Percentiles rank a stretch among this genome's conserved stretches.
These are phyloP conservation scores for Hypoxylon sp. DNA, from an alignment of 2,329 filamentous ascomycete species.

Conservation along the genomic window DNA sequence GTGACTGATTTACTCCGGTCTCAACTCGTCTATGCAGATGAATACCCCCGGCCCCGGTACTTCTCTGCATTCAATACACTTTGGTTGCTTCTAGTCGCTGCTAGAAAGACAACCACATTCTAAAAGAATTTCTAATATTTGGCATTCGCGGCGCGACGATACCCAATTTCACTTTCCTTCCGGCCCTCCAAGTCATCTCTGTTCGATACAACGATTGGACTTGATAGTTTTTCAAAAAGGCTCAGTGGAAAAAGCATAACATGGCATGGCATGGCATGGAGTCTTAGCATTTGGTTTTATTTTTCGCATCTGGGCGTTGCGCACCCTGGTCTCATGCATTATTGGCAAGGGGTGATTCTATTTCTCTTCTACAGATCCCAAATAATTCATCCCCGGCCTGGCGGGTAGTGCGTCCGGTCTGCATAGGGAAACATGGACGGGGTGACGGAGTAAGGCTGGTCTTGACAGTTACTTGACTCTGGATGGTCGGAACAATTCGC, in stretches of 20 bases:
- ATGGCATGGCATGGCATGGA: constrained; percentile 43
- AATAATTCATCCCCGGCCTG: constrained; percentile 12
- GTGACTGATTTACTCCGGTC: constrained; percentile 12
- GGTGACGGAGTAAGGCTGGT: background rate
- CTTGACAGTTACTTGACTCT: background rate
- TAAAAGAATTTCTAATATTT: constrained; percentile 32
- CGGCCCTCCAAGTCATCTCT: constrained; percentile 17
- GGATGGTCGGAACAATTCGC: constrained; percentile 15
- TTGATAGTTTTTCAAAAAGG: constrained; percentile 13
- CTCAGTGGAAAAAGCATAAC: constrained; percentile 35
- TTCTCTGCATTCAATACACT: constrained; percentile 6
- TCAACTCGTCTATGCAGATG: constrained; percentile 1
- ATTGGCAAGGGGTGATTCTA: constrained; percentile 38
- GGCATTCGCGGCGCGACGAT: constrained; percentile 48
- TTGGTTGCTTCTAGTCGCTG: constrained; percentile 6
- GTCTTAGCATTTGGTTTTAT: constrained; percentile 34
- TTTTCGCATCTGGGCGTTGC: constrained; percentile 28
- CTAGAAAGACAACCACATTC: constrained; percentile 17
- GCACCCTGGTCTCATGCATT: constrained; percentile 37
- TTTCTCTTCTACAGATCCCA: constrained; percentile 17
- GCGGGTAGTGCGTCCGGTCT: constrained; percentile 18
- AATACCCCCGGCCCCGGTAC: background rate
- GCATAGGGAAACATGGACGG: background rate
- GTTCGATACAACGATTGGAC: constrained; percentile 22
- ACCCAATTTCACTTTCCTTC: constrained; percentile 41